Evolutionary conservation across 768 basidiomycete genomes (phyloP), one percentile per base, ranked within the genome.

Genomic region (Boletus sp.): DNA sequence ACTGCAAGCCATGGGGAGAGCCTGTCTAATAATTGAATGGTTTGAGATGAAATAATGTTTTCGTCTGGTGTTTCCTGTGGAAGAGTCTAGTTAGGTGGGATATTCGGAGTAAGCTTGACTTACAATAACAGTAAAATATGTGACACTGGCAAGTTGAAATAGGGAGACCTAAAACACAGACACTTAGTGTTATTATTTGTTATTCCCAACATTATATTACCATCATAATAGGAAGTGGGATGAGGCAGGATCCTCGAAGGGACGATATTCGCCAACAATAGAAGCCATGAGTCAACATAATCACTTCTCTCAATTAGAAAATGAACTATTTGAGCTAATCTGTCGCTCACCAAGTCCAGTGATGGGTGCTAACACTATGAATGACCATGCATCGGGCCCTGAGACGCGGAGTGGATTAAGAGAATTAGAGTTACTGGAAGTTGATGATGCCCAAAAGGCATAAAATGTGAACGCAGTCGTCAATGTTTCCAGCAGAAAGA

Each of bases 251-350:
- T 33, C 7, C 41, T 5, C 32, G 28, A 24, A 67, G 48, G 15
- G 29, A 37, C 17, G 51, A 39, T 56, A 69, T 61, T 57, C 59
- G 45, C 67, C 66, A 69, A 46, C 62, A 67, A 50, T 51, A 61
- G 30, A 69, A 67, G 7, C 62, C 46, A 4, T 69, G 67, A 42
- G 41, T 42, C 41, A 42, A 5, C 17, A 20, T 42, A 12, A 15
- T 42, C 18, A 42, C 41, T 42, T 10, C 18, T 42, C 18, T 20
- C 37, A 17, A 39, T 39, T 39, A 39, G 15, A 6, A 15, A 15
- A 15, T 17, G 7, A 39, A n/a, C 15, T 24, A 7, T n/a, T 7
- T 39, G 37, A 39, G 37, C 15, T 11, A 8, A 39, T n/a, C 2
- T 7, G 17, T 17, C 8, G 7, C 37, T 39, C 17, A 39, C 37